These are phyloP conservation scores for Fraxinus pennsylvanica DNA, from an alignment of 257 asterid genomes.

Conservation along the genomic window DNA sequence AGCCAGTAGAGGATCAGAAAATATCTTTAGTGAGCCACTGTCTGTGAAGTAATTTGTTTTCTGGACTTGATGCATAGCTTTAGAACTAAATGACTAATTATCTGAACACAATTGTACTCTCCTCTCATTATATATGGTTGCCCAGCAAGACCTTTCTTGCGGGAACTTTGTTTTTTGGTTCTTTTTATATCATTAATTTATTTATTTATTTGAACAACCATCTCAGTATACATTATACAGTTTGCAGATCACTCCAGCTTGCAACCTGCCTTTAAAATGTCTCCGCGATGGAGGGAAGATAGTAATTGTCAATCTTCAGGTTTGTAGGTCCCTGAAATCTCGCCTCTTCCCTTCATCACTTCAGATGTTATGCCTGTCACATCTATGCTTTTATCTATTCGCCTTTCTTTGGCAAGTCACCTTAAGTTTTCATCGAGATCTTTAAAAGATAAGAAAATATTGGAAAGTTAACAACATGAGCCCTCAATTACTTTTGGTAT, in stretches of 20 bases:
- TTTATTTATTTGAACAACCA: slow-evolving; percentile 1
- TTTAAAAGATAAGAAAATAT: background rate
- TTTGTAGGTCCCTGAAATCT: slow-evolving; percentile 18
- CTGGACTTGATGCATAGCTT: background rate
- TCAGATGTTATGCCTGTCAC: background rate
- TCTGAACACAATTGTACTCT: slow-evolving; percentile 1
- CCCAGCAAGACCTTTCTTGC: background rate
- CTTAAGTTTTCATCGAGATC: background rate
- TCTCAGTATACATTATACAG: slow-evolving; percentile 41
- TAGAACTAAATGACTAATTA: background rate
- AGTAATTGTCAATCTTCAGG: slow-evolving; percentile 97
- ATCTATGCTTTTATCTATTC: background rate
- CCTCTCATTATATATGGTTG: background rate
- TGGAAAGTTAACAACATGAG: background rate
- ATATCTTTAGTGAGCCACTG: background rate
- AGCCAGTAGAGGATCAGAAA: background rate
- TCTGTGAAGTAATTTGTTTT: background rate
- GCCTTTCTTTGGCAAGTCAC: background rate
- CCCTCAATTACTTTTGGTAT: background rate
- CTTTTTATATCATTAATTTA: slow-evolving; percentile 16
- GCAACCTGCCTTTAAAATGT: slow-evolving; percentile 89
- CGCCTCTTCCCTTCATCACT: background rate
- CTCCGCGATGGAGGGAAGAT: slow-evolving; percentile 86
- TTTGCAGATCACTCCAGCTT: slow-evolving; percentile 98
- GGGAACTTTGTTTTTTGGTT: background rate